phyloP scores from a whole-genome alignment of 306 rosid species.

The Prunus campanulata region DNA sequence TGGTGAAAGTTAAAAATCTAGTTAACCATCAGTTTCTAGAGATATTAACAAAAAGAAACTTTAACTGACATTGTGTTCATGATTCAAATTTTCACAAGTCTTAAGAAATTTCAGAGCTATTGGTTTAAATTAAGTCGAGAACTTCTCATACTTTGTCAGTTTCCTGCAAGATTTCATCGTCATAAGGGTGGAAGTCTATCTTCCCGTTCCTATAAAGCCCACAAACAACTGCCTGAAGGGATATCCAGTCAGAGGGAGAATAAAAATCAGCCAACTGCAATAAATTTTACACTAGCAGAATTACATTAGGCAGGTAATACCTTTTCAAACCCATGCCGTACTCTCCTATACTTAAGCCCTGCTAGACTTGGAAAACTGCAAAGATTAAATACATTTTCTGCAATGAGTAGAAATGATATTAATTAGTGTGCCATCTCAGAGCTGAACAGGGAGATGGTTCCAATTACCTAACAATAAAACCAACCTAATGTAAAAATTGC shows the following conservation, averaged over 20 bases:
- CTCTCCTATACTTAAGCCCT: slow-evolving; percentile 65
- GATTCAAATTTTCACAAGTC: not conserved
- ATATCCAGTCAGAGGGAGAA: slow-evolving; percentile 25
- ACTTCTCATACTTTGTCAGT: slow-evolving; percentile 76
- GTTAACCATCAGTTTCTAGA: slow-evolving; percentile 2
- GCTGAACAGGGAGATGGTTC: not conserved
- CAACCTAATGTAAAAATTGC: not conserved
- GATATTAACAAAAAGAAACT: not conserved
- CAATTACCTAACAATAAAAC: not conserved
- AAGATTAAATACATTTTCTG: slow-evolving; percentile 93
- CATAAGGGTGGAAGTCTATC: slow-evolving; percentile 84
- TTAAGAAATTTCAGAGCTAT: not conserved
- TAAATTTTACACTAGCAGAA: slow-evolving; percentile 14
- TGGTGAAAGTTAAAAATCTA: not conserved
- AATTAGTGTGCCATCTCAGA: slow-evolving; percentile 23
- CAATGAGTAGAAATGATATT: slow-evolving; percentile 32
- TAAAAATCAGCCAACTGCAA: slow-evolving; percentile 7
- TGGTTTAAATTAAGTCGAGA: slow-evolving; percentile 12
- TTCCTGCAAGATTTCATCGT: slow-evolving; percentile 65
- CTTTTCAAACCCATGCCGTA: slow-evolving; percentile 63
- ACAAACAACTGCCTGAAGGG: slow-evolving; percentile 79
- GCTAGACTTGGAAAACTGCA: slow-evolving; percentile 57
- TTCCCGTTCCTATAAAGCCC: slow-evolving; percentile 83
- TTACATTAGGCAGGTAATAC: slow-evolving; percentile 39
- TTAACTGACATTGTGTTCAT: no score